A percentile compares a stretch with the other conserved stretches of the same genome.
Evolutionary conservation across 495 filamentous ascomycete species (phyloP).

Genomic region (Penicillium desertorum): DNA sequence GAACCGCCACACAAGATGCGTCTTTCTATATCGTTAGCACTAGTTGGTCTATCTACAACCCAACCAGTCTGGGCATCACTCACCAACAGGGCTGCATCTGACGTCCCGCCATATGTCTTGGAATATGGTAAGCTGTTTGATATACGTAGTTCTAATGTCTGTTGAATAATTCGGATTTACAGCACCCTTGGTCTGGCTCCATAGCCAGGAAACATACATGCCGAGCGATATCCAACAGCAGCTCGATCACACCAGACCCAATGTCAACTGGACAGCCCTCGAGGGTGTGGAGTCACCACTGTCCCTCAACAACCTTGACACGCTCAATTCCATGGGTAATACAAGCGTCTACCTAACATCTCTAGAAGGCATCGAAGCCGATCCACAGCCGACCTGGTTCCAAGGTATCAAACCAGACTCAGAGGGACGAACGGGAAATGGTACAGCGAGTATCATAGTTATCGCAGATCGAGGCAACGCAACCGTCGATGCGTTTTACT

Average conservation of each 20-base stretch:
- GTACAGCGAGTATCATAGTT: constrained; percentile 51
- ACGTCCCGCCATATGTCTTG: constrained; percentile 31
- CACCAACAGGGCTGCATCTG: constrained; percentile 7
- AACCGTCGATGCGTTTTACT: constrained; percentile 63
- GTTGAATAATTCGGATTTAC: background rate
- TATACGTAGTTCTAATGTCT: background rate
- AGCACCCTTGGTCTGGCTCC: constrained; percentile 43
- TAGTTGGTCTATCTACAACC: constrained; percentile 9
- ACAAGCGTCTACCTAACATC: constrained; percentile 59
- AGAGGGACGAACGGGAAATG: constrained; percentile 48
- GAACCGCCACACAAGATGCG: constrained; percentile 13
- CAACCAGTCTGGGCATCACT: constrained; percentile 3
- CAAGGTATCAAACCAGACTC: constrained; percentile 48
- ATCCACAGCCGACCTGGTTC: constrained; percentile 54
- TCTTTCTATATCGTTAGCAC: constrained; percentile 8
- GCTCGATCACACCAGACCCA: constrained; percentile 53
- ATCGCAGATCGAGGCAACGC: constrained; percentile 55
- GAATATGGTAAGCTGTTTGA: constrained; percentile 23
- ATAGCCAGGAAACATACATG: constrained; percentile 56
- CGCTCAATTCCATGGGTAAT: constrained; percentile 50
- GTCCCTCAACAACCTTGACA: constrained; percentile 56
- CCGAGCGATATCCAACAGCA: constrained; percentile 60
- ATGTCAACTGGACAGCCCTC: constrained; percentile 52
- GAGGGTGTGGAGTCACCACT: constrained; percentile 42
- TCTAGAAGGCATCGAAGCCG: constrained; percentile 52